Base-by-base conservation (phyloP, 148 eudicot species). In the Vaccinium macrocarpon region DNA sequence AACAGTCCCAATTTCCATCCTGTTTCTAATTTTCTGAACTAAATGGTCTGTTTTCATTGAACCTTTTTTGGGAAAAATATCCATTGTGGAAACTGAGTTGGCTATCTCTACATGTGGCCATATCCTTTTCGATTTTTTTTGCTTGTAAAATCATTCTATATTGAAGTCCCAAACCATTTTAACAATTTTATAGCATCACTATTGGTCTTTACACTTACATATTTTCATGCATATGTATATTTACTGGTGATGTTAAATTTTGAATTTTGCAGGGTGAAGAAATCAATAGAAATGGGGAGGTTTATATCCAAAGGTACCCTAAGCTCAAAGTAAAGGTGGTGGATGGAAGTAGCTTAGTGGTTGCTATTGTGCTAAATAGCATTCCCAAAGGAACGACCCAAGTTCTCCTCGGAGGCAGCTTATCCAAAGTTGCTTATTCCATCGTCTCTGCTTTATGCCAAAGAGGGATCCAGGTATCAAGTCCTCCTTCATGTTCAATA, bases 261-360 rank as follows among this genome's bases (percentile, higher is more conserved):
- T 51, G 19, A 71, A 48, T 78, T 12, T 79, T 83, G 25, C 76
- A 94, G 97, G 93, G 90, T 1, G 92, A 91, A 84, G 83, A 85
- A 27, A 82, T 94, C 8, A 92, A 93, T 78, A 83, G 83, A 81
- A 90, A 88, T 32, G 94, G 95, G 6, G 90, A 92, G 87, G 80
- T 90, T 16, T 92, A 90, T 79, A 46, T 91, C 52, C 81, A 80
- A 75, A 89, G 82, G 80, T 49, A 91, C 80, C 95, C 98, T 51
- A 51, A 87, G 62, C 88, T 93, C 49, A 91, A 90, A 74, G 90
- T 94, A 79, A 94, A 91, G 87, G 71, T 94, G 84, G 93, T 94
- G 8, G 95, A 94, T 77, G 98, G 95, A 29, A 91, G 94, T 84
- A 91, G 98, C 82, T 87, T 94, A 80, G 91, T 90, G 5, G 95